These are phyloP conservation scores for Strobilomyces dryophilus DNA, from an alignment of 768 basidiomycete species.

Conservation along the genomic window DNA sequence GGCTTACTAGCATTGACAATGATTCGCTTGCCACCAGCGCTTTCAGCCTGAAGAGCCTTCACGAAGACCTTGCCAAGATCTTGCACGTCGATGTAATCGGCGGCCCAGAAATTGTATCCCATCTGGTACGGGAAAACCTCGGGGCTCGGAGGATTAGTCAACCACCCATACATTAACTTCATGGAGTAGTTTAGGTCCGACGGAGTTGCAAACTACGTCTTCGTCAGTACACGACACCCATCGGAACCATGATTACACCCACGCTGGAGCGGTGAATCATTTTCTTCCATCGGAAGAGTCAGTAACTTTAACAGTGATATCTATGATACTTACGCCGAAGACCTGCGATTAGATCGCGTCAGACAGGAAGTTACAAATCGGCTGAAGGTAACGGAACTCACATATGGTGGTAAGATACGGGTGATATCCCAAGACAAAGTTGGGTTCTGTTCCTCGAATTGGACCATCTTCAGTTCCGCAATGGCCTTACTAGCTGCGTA, in stretches of 20 bases:
- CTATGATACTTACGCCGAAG: not conserved
- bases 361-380: not conserved
- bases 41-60: not conserved
- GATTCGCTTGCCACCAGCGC: not conserved
- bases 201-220: not conserved
- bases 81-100: not conserved
- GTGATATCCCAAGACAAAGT: not conserved
- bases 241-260: not conserved
- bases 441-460: not conserved
- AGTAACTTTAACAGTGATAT: not conserved
- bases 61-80: not conserved
- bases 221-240: not conserved
- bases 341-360: not conserved
- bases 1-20: not conserved
- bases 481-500: not conserved
- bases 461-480: not conserved
- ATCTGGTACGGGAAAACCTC: not conserved
- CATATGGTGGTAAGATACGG: not conserved
- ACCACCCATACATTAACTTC: not conserved
- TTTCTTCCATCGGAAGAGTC: not conserved
- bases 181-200: not conserved
- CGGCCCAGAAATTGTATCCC: not conserved
- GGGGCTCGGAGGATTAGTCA: not conserved
- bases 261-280: not conserved
- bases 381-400: not conserved